Evolutionary conservation across 352 stramenopile genomes (phyloP), one percentile per base, ranked within the genome.

Genomic region (Pythium phragmiticola): DNA sequence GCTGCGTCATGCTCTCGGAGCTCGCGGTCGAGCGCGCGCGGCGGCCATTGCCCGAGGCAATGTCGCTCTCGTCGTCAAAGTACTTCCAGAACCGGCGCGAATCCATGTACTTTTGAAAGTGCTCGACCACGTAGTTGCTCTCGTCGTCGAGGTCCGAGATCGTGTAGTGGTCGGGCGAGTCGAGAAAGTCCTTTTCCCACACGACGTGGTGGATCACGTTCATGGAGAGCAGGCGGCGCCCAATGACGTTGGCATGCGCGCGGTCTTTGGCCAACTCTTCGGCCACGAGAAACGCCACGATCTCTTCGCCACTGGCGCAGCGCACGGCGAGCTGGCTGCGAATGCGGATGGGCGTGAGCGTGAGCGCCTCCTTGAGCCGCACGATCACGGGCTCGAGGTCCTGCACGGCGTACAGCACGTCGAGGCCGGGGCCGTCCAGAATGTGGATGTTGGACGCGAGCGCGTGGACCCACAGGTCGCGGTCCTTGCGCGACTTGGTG

Each of bases 151-250:
- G 45, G 16, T 84, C 70, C 6, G 73, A 70, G 63, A 95, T 79
- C 55, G 82, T 85, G 67, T 82, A 95, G 21, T 84, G 79, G 56
- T 95, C 86, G 43, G 72, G 68, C 19, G 77, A 87, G 58, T 93
- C 84, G n/a, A 82, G 68, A 65, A 95, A 95, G 60, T 90, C 84
- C 33, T 88, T 87, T 50, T 89, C 79, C 86, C 86, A 95, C 57
- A 91, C 77, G 43, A 93, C 77, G 72, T 95, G 86, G 65, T 95
- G 86, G 37, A 95, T 70, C 30, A 92, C 53, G 54, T 95, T 95
- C 86, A 93, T 95, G 9, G 74, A 75, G n/a, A 93, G 50, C 34
- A 95, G 62, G 34, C 78, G 77, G 12, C 77, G 74, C 48, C 80
- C 72, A 39, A 93, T 80, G 2, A 72, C 62, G 53, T 76, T 72